Conservation (phyloP, 202 grass and related monocot species). For the Zoysia matrella region DNA sequence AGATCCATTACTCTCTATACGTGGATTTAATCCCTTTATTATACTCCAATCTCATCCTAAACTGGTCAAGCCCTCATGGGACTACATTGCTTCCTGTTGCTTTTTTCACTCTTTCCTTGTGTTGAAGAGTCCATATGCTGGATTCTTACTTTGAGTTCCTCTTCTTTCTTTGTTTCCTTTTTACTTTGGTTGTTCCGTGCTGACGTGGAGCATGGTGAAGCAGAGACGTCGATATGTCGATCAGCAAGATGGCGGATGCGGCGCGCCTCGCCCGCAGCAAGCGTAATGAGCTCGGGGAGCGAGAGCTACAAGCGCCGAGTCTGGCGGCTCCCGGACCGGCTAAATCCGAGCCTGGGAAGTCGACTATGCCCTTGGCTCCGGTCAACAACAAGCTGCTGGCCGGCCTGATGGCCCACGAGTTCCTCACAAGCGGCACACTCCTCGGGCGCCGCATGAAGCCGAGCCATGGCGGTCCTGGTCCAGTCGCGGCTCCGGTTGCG, state of each 20-base stretch:
- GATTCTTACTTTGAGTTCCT: not conserved
- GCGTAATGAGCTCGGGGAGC: constrained; percentile 58
- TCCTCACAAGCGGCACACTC: constrained; percentile 70
- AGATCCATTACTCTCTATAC: not conserved
- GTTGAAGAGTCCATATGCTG: too few species aligned
- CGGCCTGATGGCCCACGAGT: constrained; percentile 84
- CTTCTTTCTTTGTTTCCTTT: not conserved
- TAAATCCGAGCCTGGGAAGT: not conserved
- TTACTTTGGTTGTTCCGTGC: constrained; percentile 6
- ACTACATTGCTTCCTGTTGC: too few species aligned
- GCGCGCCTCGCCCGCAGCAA: constrained; percentile 64
- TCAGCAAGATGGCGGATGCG: constrained; percentile 54
- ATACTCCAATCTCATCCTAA: not conserved
- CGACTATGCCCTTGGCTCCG: too few species aligned
- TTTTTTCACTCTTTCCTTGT: not conserved
- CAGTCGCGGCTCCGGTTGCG: not conserved
- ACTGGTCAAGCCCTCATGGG: too few species aligned
- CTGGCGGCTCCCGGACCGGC: not conserved
- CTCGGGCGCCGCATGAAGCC: constrained; percentile 64
- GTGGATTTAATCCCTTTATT: not conserved
- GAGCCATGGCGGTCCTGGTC: not conserved
- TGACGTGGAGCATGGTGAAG: constrained; percentile 40
- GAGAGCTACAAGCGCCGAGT: constrained; percentile 31
- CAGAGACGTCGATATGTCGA: constrained; percentile 54
- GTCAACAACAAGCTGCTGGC: constrained; percentile 66